Base-by-base conservation (phyloP, 2,329 filamentous ascomycete genomes). In the Neonectria faginata region DNA sequence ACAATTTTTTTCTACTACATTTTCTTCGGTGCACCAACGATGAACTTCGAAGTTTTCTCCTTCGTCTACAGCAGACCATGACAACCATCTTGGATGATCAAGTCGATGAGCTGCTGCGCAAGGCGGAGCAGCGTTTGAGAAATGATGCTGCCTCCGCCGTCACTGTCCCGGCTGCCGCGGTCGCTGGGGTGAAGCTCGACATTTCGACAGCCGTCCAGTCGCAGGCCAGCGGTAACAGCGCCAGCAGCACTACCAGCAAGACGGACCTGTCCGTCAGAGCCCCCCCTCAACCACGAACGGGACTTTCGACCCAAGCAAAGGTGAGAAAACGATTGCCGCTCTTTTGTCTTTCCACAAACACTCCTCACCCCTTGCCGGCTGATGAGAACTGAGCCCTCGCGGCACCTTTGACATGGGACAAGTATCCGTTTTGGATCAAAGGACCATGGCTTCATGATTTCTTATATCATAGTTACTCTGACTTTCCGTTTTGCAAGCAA, bases 381-480 rank as follows among this genome's bases (percentile, higher is more conserved):
- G 81, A 83, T 82, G 81, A 83, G 73, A 79, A 76, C 66, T 72
- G 48, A 74, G 76, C 76, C 76, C 71, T 71, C 76, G 68, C 73
- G 67, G 75, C 74, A 74, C 71, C 67, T 60, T 74, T 81, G 79
- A 81, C 78, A 76, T 74, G 74, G 78, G 73, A 76, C 73, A 71
- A 74, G 73, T 66, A 73, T 79, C 76, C 77, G 78, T 80, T 78
- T 79, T 81, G 80, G 78, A 78, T 76, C 70, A 77, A 69, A 66
- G 68, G 70, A 88, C 90, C 87, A 86, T 89, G 88, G 79, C 81
- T 80, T 84, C 86, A 80, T 85, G 84, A 84, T 84, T 74, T 70
- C 80, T 80, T 81, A 79, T 78, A 80, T 84, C 83, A 91, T 91
- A 92, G 89, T 92, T 92, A 92, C 89, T 90, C 89, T 91, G 89